phyloP scores from a whole-genome alignment of 2,329 filamentous ascomycete genomes.

The Ilyonectria destructans region DNA sequence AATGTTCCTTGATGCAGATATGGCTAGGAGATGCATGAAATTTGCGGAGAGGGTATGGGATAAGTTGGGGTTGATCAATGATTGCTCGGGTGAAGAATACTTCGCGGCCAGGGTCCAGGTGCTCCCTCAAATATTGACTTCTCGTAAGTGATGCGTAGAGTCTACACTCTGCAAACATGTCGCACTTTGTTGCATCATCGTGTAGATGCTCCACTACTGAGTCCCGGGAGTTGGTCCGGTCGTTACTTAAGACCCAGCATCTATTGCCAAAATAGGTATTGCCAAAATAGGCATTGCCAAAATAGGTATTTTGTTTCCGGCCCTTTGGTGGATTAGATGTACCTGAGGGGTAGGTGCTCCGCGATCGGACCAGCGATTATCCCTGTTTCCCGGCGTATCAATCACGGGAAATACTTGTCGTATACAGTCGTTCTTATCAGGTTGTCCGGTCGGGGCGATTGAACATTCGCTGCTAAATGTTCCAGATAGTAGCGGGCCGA shows the following conservation, averaged over 20 bases:
- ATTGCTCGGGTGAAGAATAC: not conserved
- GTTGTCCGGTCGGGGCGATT: not conserved
- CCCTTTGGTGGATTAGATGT: not conserved
- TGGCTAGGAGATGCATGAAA: not conserved
- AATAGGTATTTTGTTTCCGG: not conserved
- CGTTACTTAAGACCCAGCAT: not conserved
- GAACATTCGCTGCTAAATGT: not conserved
- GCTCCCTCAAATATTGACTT: slow-evolving; percentile 13
- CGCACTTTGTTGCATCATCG: not conserved
- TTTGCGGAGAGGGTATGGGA: slow-evolving; percentile 8
- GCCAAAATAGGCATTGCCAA: not conserved
- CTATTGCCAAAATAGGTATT: not conserved
- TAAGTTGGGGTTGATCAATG: not conserved
- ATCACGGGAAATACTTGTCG: slow-evolving; percentile 4
- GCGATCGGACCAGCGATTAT: slow-evolving; percentile 13
- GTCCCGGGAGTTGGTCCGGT: slow-evolving; percentile 12
- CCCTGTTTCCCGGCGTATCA: not conserved
- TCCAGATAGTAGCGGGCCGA: not conserved
- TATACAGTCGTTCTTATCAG: slow-evolving; percentile 20
- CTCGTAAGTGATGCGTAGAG: not conserved
- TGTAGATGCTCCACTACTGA: not conserved
- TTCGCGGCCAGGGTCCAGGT: not conserved
- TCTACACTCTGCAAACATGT: not conserved
- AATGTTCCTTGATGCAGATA: slow-evolving; percentile 30
- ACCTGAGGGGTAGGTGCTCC: slow-evolving; percentile 8